Evolutionary conservation across 1,284 basidiomycete genomes (phyloP).

Genomic region (Moesziomyces sp.): DNA sequence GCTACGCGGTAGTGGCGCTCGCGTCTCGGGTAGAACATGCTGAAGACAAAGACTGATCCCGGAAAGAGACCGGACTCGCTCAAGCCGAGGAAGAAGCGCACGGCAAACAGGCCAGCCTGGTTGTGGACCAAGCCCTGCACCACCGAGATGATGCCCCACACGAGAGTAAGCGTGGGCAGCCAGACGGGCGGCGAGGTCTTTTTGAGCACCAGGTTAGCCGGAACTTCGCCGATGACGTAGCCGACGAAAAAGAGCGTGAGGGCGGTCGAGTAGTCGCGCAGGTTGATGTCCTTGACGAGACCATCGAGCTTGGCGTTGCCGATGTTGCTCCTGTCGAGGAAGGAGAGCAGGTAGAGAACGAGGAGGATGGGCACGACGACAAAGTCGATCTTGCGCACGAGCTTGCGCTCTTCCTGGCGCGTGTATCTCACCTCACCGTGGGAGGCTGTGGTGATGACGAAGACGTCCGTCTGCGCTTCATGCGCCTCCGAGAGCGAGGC

Average conservation of each 20-base stretch:
- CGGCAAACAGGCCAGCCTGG: slow-evolving; percentile 73
- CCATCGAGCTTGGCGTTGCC: slow-evolving; percentile 57
- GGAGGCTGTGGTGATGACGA: slow-evolving; percentile 16
- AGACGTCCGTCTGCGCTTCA: slow-evolving; percentile 8
- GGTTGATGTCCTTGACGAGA: slow-evolving; percentile 40
- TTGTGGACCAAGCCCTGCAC: slow-evolving; percentile 74
- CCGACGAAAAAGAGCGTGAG: slow-evolving; percentile 54
- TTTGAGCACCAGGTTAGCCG: slow-evolving; percentile 69
- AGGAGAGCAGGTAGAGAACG: slow-evolving; percentile 41
- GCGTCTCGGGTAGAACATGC: slow-evolving; percentile 74
- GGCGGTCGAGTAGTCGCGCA: slow-evolving; percentile 47
- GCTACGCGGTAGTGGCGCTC: slow-evolving; percentile 76
- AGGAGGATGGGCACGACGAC: slow-evolving; percentile 55
- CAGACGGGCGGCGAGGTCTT: slow-evolving; percentile 74
- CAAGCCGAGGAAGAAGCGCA: slow-evolving; percentile 71
- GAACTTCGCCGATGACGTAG: slow-evolving; percentile 54
- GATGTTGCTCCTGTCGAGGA: slow-evolving; percentile 56
- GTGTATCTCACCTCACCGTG: slow-evolving; percentile 41
- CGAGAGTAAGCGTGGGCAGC: slow-evolving; percentile 74
- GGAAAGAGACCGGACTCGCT: slow-evolving; percentile 70
- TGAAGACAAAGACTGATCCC: slow-evolving; percentile 75
- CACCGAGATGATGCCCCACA: slow-evolving; percentile 75
- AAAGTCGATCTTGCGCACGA: slow-evolving; percentile 57
- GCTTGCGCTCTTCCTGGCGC: slow-evolving; percentile 41
- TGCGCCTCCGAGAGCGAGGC: slow-evolving; percentile 17